These are phyloP conservation scores for Aureobasidium sp. DNA, from an alignment of 2,329 filamentous ascomycete species.

Conservation along the genomic window DNA sequence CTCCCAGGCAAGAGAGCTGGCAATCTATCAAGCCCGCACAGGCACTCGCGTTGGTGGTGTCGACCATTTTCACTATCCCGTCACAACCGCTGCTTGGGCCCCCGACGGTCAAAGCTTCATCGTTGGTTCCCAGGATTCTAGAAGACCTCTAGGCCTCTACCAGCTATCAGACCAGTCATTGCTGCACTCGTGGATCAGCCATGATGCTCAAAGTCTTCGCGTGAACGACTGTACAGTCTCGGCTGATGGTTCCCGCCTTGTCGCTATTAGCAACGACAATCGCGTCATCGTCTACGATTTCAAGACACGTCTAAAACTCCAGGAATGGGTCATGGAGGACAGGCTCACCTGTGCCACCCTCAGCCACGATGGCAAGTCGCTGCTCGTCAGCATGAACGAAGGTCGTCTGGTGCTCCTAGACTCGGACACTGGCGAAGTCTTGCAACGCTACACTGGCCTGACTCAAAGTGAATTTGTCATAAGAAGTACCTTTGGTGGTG, in stretches of 20 bases:
- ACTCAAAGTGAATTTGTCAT: conserved; percentile 72
- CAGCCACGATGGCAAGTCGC: conserved; percentile 68
- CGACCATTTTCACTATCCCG: conserved; percentile 69
- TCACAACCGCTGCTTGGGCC: conserved; percentile 86
- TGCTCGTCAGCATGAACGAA: conserved; percentile 76
- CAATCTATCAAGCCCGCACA: conserved; percentile 33
- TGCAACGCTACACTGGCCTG: conserved; percentile 68
- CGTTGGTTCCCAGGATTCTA: conserved; percentile 66
- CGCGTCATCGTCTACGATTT: conserved; percentile 79
- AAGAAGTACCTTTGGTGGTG: conserved; percentile 76
- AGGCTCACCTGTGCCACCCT: conserved; percentile 74
- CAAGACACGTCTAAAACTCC: conserved; percentile 64
- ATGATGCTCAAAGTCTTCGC: conserved; percentile 34
- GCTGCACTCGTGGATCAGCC: conserved; percentile 13
- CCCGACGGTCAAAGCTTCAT: conserved; percentile 71
- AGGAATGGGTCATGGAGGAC: conserved; percentile 61
- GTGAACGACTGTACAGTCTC: conserved; percentile 83
- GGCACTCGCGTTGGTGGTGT: conserved; percentile 58
- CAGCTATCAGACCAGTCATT: conserved; percentile 14
- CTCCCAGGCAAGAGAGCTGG: conserved; percentile 36
- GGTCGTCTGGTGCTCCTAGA: conserved; percentile 74
- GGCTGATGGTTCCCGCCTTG: conserved; percentile 68
- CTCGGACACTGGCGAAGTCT: conserved; percentile 60
- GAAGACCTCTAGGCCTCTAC: conserved; percentile 56
- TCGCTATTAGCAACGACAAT: conserved; percentile 65